Percentiles rank a stretch among this genome's conserved stretches.
Evolutionary conservation across 1,284 basidiomycete genomes (phyloP).

Genomic region (Tilletia indica): DNA sequence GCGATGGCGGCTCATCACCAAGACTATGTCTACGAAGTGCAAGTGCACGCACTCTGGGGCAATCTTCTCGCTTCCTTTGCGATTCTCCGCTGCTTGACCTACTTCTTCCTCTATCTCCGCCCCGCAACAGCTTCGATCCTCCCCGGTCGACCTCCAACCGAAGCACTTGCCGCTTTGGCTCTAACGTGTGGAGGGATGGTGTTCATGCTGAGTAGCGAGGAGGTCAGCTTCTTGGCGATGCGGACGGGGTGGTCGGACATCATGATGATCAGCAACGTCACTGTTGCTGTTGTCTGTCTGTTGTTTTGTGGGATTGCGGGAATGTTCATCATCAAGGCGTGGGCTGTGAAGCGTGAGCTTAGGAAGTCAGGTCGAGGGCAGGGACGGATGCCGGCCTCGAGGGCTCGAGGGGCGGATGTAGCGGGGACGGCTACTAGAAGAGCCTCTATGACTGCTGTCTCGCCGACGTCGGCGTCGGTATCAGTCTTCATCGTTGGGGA

Average conservation of each 20-base stretch:
- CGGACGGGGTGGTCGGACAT: conserved; percentile 78
- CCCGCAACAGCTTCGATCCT: conserved; percentile 62
- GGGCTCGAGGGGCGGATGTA: conserved; percentile 13
- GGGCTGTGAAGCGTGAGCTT: conserved; percentile 34
- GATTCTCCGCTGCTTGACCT: conserved; percentile 76
- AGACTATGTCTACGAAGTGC: conserved; percentile 77
- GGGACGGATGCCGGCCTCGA: conserved; percentile 21
- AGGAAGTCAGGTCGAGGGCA: not conserved
- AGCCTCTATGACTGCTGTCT: not conserved
- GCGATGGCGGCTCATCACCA: conserved; percentile 96
- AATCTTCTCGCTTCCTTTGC: conserved; percentile 80
- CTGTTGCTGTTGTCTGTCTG: conserved; percentile 44
- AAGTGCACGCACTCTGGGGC: conserved; percentile 86
- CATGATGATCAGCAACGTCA: conserved; percentile 56
- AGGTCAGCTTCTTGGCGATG: conserved; percentile 87
- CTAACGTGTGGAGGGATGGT: conserved; percentile 81
- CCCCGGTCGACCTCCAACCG: conserved; percentile 90
- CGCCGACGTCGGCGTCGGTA: conserved; percentile 8
- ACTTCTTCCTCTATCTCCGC: conserved; percentile 87
- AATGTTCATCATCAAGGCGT: conserved; percentile 49
- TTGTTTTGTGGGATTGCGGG: conserved; percentile 44
- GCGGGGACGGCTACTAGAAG: not conserved
- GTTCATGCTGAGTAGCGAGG: conserved; percentile 89
- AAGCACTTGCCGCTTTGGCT: conserved; percentile 83
- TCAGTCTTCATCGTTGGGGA: conserved; percentile 37